phyloP scores from a whole-genome alignment of 345 rosid species.

The Sisymbrium irio region DNA sequence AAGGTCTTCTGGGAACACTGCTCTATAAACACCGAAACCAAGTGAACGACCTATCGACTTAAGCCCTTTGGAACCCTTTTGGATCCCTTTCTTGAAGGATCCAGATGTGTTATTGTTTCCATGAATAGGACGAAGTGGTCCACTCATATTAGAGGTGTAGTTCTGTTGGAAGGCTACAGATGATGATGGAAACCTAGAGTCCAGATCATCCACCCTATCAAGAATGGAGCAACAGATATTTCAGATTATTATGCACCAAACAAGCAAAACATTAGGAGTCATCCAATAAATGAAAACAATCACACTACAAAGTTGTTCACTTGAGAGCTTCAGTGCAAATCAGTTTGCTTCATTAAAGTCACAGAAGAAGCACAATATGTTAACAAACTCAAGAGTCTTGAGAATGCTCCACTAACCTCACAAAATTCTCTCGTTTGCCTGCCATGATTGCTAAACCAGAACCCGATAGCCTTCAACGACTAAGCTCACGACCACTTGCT shows the following conservation, averaged over 20 bases:
- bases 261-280: too few species aligned
- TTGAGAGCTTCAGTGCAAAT: not conserved
- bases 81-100: constrained; percentile 77
- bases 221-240: too few species aligned
- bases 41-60: constrained; percentile 92
- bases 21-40: constrained; percentile 85
- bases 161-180: constrained; percentile 55
- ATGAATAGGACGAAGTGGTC: constrained; percentile 48
- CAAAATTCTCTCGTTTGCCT: constrained; percentile 22
- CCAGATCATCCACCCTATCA: constrained; percentile 89
- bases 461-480: not conserved
- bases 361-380: not conserved
- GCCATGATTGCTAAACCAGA: constrained; percentile 21
- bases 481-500: constrained; percentile 1
- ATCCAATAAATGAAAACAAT: too few species aligned
- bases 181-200: constrained; percentile 70
- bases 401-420: constrained; percentile 17
- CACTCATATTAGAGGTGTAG: constrained; percentile 63
- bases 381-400: not conserved
- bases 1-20: constrained; percentile 96
- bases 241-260: too few species aligned
- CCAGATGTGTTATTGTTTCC: constrained; percentile 50
- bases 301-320: too few species aligned
- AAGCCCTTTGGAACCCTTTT: constrained; percentile 87
- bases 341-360: not conserved